Evolutionary conservation across 805 yeast species (phyloP), one percentile per base, ranked within the genome.

Genomic region (Candida oleophila): DNA sequence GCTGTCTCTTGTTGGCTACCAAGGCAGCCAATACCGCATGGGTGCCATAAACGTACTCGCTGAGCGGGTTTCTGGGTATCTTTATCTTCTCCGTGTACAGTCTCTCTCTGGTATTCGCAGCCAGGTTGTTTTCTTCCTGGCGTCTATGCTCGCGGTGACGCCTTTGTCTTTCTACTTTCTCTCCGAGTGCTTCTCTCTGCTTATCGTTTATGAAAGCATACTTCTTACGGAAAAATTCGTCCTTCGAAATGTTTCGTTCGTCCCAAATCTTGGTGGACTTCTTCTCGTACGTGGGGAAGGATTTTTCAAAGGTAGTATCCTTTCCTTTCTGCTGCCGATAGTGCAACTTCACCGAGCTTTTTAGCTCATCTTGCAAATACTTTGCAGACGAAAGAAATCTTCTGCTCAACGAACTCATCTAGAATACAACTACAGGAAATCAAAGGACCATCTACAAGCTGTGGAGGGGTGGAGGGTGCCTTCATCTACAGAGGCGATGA

Each of bases 21-120:
- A 90, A 67, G 0, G 89, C 96, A 1, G 96, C 85, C 14, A 75
- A 52, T 2, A 90, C 92, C 0, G 95, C 69, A 46, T 86, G 83
- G 0, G 85, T 81, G 7, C 97, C 97, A 58, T 76, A 89, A 2
- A 89, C 65, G 58, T 83, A 85, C 57, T 89, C 96, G 42, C 76
- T 64, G 32, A 81, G 59, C 0, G 86, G 83, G 44, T 76, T 74
- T 52, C 52, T 42, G 20, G 48, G 33, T n/a, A 42, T 19, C 16
- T 11, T 28, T 5, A 41, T 14, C 30, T 18, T 41, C 12, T 41
- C 43, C 4, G 34, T 20, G 19, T 41, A 41, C 34, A 11, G 18
- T 21, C 42, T 39, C n/a, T 20, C 16, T 8, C 14, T 21, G 12
- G 20, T 9, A 5, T 22, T 35, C 9, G 14, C 45, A 44, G 18